Evolutionary conservation across 129 eudicot species (phyloP), one percentile per base, ranked within the genome.

Genomic region (Artemisia annua): DNA sequence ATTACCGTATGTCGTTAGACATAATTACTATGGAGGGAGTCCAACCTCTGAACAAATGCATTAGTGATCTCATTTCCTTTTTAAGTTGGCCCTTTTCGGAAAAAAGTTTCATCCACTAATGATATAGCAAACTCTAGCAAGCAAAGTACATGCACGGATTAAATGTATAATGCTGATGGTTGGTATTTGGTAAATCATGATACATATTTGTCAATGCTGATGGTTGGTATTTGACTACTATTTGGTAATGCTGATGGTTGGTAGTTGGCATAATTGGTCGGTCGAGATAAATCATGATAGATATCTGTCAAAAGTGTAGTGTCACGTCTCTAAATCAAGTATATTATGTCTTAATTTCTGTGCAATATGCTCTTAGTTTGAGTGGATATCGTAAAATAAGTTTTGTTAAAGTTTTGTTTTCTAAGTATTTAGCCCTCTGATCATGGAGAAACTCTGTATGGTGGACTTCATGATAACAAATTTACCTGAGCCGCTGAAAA

Each of bases 41-140:
- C 43, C 44, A 60, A 28, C 15, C 46, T 60, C 17, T 14, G 14
- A 61, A 26, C 3, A 11, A 63, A 62, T 50, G 16, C 52, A 63
- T 63, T 48, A 50, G 12, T 51, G 62, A 49, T 73, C 15, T 49
- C 63, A 49, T 50, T 19, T 64, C 70, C 62, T 8, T 63, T 58
- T 50, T 9, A 1, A 75, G 5, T 6, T 6, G 7, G 6, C 66
- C 17, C 4, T n/a, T 43, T 22, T 66, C 24, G 73, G 53, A 56
- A 66, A 28, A 60, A 62, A 30, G 11, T 61, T 28, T 3, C 20
- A 12, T 30, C 17, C 7, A 8, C 28, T 71, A 71, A 46, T 59
- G 30, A 49, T 39, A 18, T 16, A 30, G 32, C 19, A 73, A 62
- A 48, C 69, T 16, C 26, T 30, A 73, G 49, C 63, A 62, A 49